A percentile compares a stretch with the other conserved stretches of the same genome.
Conservation (phyloP, 2,329 filamentous ascomycete genomes). For the Xylariaceae sp. region DNA sequence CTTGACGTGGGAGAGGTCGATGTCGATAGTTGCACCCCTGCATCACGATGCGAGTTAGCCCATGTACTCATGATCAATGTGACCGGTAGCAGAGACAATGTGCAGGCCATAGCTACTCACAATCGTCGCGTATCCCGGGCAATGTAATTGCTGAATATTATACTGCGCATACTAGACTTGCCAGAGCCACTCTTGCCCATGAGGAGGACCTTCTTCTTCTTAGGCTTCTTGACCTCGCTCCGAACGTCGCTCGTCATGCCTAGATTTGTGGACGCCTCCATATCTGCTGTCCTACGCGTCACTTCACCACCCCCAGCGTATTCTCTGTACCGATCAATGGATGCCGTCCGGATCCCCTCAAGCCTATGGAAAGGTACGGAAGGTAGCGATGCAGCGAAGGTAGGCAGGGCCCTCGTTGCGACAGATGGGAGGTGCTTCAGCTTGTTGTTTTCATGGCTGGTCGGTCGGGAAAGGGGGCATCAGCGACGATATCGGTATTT, state of each 20-base stretch:
- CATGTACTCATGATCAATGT: not conserved
- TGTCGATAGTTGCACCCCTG: constrained; percentile 87
- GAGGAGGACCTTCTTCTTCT: constrained; percentile 82
- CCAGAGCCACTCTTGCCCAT: constrained; percentile 97
- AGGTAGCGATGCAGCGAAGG: too few relatives aligned
- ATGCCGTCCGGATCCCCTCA: too few relatives aligned
- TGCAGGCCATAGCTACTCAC: constrained; percentile 30
- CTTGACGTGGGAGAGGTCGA: constrained; percentile 97
- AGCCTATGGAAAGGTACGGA: too few relatives aligned
- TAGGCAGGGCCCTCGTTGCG: too few relatives aligned
- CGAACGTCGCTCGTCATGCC: constrained; percentile 31
- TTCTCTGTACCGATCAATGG: too few relatives aligned
- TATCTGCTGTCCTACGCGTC: constrained; percentile 21
- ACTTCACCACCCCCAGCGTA: not conserved
- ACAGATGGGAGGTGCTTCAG: not conserved
- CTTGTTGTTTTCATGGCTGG: not conserved
- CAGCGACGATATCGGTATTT: not conserved
- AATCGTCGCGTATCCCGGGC: constrained; percentile 90
- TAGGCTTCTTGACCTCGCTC: constrained; percentile 60
- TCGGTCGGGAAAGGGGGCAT: too few relatives aligned
- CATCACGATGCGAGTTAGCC: constrained; percentile 26
- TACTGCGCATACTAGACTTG: constrained; percentile 97
- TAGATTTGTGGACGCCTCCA: constrained; percentile 22
- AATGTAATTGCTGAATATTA: constrained; percentile 99
- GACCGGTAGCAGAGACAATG: too few relatives aligned